phyloP scores from a whole-genome alignment of 768 basidiomycete species.

The Suillus subalutaceus region DNA sequence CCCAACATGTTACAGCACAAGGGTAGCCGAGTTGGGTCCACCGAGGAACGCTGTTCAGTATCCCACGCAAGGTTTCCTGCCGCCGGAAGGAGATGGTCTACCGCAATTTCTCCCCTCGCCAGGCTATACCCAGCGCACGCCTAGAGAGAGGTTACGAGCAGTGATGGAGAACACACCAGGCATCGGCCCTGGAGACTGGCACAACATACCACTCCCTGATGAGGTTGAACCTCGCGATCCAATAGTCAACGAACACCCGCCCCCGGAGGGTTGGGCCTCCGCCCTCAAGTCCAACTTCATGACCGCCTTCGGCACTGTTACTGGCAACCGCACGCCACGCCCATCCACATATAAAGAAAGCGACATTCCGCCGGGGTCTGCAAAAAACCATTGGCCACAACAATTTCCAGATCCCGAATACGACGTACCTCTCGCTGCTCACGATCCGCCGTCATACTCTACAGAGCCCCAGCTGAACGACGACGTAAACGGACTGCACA shows the following conservation, averaged over 20 bases:
- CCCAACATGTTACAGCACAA: neutral
- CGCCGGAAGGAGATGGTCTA: conserved; percentile 32
- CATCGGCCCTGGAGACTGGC: conserved; percentile 18
- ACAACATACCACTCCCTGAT: conserved; percentile 7
- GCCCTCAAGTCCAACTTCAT: conserved; percentile 47
- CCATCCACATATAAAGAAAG: neutral
- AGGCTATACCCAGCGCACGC: conserved; percentile 15
- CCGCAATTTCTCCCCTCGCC: conserved; percentile 28
- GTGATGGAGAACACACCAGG: conserved; percentile 12
- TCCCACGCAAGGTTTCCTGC: conserved; percentile 26
- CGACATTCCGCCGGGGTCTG: neutral
- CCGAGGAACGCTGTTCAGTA: conserved; percentile 17
- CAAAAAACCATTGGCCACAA: conserved; percentile 10
- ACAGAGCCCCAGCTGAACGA: neutral
- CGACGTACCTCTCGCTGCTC: neutral
- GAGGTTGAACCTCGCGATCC: neutral
- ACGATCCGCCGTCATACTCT: neutral
- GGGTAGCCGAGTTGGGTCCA: conserved; percentile 19
- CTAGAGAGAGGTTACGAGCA: conserved; percentile 10
- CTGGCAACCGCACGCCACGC: conserved; percentile 40
- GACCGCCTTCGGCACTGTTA: conserved; percentile 52
- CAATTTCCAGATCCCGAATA: conserved; percentile 7
- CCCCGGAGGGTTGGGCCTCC: conserved; percentile 42
- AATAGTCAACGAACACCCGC: neutral
- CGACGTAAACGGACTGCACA: conserved; percentile 43